Conservation (phyloP, 306 rosid species). For the Quercus alba region DNA sequence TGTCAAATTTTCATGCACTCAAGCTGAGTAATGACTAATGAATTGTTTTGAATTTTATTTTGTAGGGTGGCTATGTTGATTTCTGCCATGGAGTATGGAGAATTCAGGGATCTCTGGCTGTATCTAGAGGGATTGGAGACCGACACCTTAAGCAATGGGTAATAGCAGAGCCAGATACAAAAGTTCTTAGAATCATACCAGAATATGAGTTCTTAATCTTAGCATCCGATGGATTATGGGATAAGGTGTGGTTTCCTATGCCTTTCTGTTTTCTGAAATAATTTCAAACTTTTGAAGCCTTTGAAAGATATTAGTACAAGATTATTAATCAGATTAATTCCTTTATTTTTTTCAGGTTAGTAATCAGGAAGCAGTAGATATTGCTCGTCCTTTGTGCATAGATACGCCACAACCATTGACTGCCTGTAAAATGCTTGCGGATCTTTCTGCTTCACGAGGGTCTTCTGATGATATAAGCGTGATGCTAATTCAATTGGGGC, state of each 20-base stretch:
- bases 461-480: constrained; percentile 84
- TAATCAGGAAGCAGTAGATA: constrained; percentile 90
- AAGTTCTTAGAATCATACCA: constrained; percentile 52
- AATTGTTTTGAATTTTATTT: constrained; percentile 10
- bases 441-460: constrained; percentile 71
- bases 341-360: constrained; percentile 53
- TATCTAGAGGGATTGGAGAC: constrained; percentile 88
- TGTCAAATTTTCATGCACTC: background rate
- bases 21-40: constrained; percentile 14
- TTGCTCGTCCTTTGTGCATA: constrained; percentile 50
- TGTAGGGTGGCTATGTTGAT: constrained; percentile 96
- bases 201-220: constrained; percentile 78
- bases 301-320: background rate
- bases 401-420: constrained; percentile 42
- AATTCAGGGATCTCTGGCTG: constrained; percentile 87
- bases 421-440: constrained; percentile 87
- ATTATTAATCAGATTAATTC: constrained; percentile 8
- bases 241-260: constrained; percentile 53
- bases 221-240: constrained; percentile 99
- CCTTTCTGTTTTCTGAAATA: background rate
- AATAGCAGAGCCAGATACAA: constrained; percentile 88
- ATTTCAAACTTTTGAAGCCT: background rate
- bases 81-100: constrained; percentile 84
- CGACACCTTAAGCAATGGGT: constrained; percentile 75
- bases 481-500: constrained; percentile 59